A percentile compares a stretch with the other conserved stretches of the same genome.
These are phyloP conservation scores for Cryphonectria parasitica DNA, from an alignment of 2,329 filamentous ascomycete species.

Conservation along the genomic window DNA sequence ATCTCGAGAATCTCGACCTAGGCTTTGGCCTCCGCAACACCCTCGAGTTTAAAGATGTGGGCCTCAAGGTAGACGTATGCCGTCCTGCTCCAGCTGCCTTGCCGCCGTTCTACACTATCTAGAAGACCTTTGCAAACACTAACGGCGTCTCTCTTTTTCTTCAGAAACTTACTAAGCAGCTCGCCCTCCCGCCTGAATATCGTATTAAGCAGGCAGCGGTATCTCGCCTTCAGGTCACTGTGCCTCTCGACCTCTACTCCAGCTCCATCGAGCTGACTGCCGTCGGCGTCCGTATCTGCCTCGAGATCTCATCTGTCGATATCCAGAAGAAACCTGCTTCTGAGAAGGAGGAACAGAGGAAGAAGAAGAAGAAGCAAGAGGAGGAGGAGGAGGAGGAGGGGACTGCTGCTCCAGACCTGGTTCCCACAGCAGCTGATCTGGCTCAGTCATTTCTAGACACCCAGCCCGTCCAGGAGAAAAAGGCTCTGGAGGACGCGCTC, in stretches of 20 bases:
- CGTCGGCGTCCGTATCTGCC: constrained; percentile 75
- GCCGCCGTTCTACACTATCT: not conserved
- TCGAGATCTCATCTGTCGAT: constrained; percentile 55
- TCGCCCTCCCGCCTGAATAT: constrained; percentile 75
- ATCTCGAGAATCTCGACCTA: constrained; percentile 84
- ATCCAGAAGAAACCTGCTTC: constrained; percentile 37
- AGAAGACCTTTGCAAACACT: not conserved
- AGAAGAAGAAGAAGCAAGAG: constrained; percentile 14
- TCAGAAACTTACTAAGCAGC: constrained; percentile 77
- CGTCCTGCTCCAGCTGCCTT: constrained; percentile 23
- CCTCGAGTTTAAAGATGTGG: constrained; percentile 86
- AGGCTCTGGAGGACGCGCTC: constrained; percentile 70
- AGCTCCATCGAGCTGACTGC: constrained; percentile 83
- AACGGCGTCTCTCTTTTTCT: constrained; percentile 3
- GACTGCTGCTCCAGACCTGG: constrained; percentile 39
- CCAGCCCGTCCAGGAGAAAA: constrained; percentile 67
- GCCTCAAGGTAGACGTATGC: constrained; percentile 74
- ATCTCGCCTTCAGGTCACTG: constrained; percentile 74
- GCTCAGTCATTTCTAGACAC: constrained; percentile 79
- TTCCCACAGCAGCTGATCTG: constrained; percentile 73
- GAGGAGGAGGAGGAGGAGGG: constrained; percentile 33
- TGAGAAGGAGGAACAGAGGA: constrained; percentile 18
- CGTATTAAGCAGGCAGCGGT: constrained; percentile 75
- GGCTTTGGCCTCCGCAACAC: constrained; percentile 80
- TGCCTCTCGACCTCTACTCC: constrained; percentile 86